Conservation (phyloP, 176 grass and related monocot species). For the Oryza glaberrima region DNA sequence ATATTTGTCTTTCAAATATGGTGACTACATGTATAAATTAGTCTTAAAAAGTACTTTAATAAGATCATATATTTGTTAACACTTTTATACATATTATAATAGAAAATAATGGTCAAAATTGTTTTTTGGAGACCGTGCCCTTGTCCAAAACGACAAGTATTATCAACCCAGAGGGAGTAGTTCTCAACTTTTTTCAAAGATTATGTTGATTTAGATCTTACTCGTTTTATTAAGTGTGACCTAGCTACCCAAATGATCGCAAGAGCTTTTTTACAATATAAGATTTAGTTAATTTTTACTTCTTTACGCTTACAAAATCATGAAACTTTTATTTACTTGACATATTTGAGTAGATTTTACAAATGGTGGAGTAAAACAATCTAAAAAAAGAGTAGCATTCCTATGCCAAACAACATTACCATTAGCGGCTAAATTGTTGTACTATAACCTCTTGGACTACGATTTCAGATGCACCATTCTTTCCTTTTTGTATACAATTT, state of each 20-base stretch:
- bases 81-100: no score
- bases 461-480: slow-evolving; percentile 37
- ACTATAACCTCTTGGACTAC: no score
- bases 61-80: no score
- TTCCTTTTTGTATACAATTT: slow-evolving; percentile 25
- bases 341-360: background rate
- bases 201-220: background rate
- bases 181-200: no score
- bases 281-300: background rate
- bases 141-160: no score
- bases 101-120: no score
- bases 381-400: background rate
- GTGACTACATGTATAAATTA: no score
- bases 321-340: slow-evolving; percentile 1
- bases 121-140: no score
- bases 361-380: background rate
- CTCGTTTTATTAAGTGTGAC: slow-evolving; percentile 9
- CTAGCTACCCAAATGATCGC: background rate
- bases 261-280: background rate
- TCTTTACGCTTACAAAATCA: background rate
- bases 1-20: no score
- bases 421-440: background rate
- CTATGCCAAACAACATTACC: background rate
- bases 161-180: no score
- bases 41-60: no score